Evolutionary conservation across 495 filamentous ascomycete species (phyloP).

Genomic region (Xylaria palmicola): DNA sequence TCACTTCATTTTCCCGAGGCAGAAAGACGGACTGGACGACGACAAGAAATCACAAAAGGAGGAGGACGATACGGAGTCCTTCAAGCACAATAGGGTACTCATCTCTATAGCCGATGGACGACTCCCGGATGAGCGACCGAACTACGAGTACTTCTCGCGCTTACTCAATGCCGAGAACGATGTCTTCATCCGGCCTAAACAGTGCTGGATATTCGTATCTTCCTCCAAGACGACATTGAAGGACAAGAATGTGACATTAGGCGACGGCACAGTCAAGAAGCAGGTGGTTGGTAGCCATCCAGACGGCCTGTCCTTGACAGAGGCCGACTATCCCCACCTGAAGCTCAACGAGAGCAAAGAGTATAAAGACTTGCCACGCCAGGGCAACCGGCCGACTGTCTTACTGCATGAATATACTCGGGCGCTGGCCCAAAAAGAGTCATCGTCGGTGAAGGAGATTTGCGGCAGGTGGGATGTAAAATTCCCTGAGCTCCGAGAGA

Average conservation of each 20-base stretch:
- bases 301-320: constrained; percentile 34
- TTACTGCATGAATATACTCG: constrained; percentile 51
- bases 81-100: constrained; percentile 54
- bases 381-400: constrained; percentile 27
- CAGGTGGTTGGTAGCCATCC: constrained; percentile 30
- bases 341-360: constrained; percentile 41
- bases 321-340: constrained; percentile 47
- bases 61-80: constrained; percentile 45
- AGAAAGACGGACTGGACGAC: constrained; percentile 29
- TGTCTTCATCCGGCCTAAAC: constrained; percentile 41
- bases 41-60: constrained; percentile 32
- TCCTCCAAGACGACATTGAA: constrained; percentile 38
- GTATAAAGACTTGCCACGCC: constrained; percentile 33
- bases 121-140: constrained; percentile 46
- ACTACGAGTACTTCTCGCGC: constrained; percentile 51
- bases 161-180: constrained; percentile 41
- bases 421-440: constrained; percentile 39
- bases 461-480: constrained; percentile 38
- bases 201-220: constrained; percentile 47
- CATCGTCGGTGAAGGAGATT: constrained; percentile 42
- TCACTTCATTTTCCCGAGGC: constrained; percentile 48
- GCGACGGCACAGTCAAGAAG: constrained; percentile 32
- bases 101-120: constrained; percentile 49
- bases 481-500: constrained; percentile 45
- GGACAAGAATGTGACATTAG: constrained; percentile 31